phyloP scores from a whole-genome alignment of 352 stramenopile species.

The Phytophthora pistaciae region DNA sequence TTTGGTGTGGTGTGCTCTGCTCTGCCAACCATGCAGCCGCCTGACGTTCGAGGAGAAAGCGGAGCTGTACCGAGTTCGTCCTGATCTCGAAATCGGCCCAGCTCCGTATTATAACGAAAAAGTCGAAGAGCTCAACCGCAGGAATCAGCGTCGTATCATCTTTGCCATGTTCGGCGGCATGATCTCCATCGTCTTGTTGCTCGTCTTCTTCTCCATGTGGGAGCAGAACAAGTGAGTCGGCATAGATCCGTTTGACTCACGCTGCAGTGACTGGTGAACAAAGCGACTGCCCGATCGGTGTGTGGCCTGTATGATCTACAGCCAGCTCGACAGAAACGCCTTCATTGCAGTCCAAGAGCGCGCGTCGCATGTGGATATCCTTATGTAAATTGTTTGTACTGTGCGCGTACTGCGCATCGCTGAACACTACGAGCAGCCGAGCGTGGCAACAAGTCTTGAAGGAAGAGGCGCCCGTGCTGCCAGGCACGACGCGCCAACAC shows the following conservation, averaged over 20 bases:
- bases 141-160: constrained; percentile 72
- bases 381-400: constrained; percentile 35
- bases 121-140: constrained; percentile 56
- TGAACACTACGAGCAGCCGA: constrained; percentile 19
- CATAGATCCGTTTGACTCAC: constrained; percentile 20
- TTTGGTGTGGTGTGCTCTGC: neutral
- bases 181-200: constrained; percentile 69
- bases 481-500: constrained; percentile 1
- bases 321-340: neutral
- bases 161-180: constrained; percentile 82
- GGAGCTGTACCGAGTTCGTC: constrained; percentile 83
- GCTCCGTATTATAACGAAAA: constrained; percentile 70
- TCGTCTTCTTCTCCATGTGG: constrained; percentile 77
- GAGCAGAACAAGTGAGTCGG: constrained; percentile 40
- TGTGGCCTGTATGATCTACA: neutral
- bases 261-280: constrained; percentile 13
- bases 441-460: neutral
- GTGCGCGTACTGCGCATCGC: constrained; percentile 13
- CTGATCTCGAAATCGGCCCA: constrained; percentile 81
- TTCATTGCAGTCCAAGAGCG: neutral
- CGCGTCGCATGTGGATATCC: constrained; percentile 22
- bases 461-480: neutral
- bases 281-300: neutral
- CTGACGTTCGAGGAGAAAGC: constrained; percentile 85
- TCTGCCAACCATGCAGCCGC: constrained; percentile 38